Evolutionary conservation across 2,329 filamentous ascomycete genomes (phyloP).

Genomic region (Colletotrichum sojae): DNA sequence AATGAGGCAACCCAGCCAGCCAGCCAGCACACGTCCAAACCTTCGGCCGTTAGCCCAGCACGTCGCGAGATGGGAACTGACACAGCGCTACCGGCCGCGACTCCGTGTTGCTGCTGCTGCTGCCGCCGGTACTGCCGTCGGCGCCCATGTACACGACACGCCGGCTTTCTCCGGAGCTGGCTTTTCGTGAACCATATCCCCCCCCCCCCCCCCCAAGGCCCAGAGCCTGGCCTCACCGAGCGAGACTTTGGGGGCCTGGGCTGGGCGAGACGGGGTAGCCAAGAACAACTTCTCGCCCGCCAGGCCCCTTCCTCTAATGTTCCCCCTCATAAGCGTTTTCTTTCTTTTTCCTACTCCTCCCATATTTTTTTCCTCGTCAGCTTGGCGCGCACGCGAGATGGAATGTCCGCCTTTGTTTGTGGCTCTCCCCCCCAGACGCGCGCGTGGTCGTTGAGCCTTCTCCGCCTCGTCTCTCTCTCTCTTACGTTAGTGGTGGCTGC

Average conservation of each 20-base stretch:
- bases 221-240: not conserved
- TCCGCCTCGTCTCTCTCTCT: slow-evolving; percentile 9
- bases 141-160: not conserved
- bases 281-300: not conserved
- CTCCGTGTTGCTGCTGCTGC: slow-evolving; percentile 4
- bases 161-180: slow-evolving; percentile 2
- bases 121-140: too few species aligned
- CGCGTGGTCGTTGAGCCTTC: slow-evolving; percentile 14
- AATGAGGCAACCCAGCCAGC: slow-evolving; percentile 14
- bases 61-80: not conserved
- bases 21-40: not conserved
- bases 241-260: not conserved
- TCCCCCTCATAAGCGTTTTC: not conserved
- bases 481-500: too few species aligned
- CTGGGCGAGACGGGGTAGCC: not conserved
- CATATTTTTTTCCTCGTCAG: not conserved
- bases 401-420: slow-evolving; percentile 24
- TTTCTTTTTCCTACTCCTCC: slow-evolving; percentile 8
- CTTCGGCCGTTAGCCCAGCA: slow-evolving; percentile 29
- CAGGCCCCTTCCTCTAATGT: not conserved
- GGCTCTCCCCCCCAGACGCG: slow-evolving; percentile 2
- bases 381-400: slow-evolving; percentile 24
- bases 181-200: not conserved
- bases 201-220: not conserved
- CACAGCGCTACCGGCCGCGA: slow-evolving; percentile 19